Evolutionary conservation across 1,139 yeast genomes (phyloP).

Genomic region (Sugiyamaella paludigena): DNA sequence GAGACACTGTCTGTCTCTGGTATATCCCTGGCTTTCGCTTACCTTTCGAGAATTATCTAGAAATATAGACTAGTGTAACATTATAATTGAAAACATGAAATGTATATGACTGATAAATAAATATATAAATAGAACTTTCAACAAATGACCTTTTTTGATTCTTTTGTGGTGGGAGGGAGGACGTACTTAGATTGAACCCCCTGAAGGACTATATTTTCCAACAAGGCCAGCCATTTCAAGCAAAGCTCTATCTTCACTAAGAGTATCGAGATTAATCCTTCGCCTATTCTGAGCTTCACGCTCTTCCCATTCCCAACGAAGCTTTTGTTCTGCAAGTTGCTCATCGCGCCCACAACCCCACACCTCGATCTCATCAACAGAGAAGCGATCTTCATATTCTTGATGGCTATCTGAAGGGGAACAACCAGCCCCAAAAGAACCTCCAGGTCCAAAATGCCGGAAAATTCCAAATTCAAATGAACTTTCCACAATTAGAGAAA

Average conservation of each 20-base stretch:
- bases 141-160: neutral
- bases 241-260: conserved; percentile 82
- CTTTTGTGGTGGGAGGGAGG: neutral
- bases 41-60: neutral
- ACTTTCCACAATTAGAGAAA: conserved; percentile 74
- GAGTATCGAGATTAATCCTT: conserved; percentile 57
- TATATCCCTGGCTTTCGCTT: too few relatives aligned
- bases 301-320: conserved; percentile 90
- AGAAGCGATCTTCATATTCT: conserved; percentile 69
- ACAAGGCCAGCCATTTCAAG: conserved; percentile 89
- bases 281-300: conserved; percentile 78
- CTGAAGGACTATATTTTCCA: conserved; percentile 63
- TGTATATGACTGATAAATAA: neutral
- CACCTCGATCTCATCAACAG: conserved; percentile 75
- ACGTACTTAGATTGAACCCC: conserved; percentile 56
- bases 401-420: conserved; percentile 24
- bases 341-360: conserved; percentile 86
- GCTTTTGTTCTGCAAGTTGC: conserved; percentile 71
- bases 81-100: neutral
- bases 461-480: conserved; percentile 79
- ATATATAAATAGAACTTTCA: neutral
- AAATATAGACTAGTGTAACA: neutral
- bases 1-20: too few relatives aligned
- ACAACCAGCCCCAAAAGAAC: conserved; percentile 40
- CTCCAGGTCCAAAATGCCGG: conserved; percentile 61